phyloP scores from a whole-genome alignment of 1,284 basidiomycete species.

The Stygiomarasmius scandens region DNA sequence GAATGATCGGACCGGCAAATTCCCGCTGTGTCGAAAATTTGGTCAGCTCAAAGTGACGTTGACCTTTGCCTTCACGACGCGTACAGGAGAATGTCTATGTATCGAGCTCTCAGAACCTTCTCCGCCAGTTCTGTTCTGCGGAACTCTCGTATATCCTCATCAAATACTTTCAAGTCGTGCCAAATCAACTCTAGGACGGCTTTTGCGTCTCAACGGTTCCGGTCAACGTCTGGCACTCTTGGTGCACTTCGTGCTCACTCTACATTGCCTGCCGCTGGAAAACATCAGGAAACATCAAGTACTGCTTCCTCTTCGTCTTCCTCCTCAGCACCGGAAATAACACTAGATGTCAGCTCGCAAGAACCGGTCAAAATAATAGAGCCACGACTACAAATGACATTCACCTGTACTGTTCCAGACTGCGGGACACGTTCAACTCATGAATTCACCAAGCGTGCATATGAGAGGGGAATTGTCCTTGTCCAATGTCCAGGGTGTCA shows the following conservation, averaged over 20 bases:
- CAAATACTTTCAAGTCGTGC: too few species aligned
- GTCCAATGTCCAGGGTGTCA: conserved; percentile 92
- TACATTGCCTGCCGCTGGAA: conserved; percentile 11
- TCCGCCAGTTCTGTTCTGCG: too few species aligned
- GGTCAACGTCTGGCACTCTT: conserved; percentile 11
- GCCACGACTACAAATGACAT: conserved; percentile 74
- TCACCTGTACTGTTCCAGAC: conserved; percentile 83
- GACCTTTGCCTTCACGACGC: too few species aligned
- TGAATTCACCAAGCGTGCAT: conserved; percentile 84
- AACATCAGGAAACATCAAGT: conserved; percentile 10
- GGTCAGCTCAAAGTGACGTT: too few species aligned
- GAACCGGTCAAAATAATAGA: conserved; percentile 39
- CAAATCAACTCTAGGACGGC: too few species aligned
- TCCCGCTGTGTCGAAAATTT: too few species aligned
- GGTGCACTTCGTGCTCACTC: conserved; percentile 20
- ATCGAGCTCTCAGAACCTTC: too few species aligned
- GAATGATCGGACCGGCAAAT: too few species aligned
- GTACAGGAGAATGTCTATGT: too few species aligned
- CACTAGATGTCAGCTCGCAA: conserved; percentile 23
- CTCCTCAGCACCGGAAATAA: conserved; percentile 19
- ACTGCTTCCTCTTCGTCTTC: conserved; percentile 15
- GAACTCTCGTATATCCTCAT: too few species aligned
- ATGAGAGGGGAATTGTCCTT: conserved; percentile 88
- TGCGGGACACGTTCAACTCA: conserved; percentile 88
- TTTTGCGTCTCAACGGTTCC: conserved; percentile 17